Evolutionary conservation across 2,329 filamentous ascomycete species (phyloP), one percentile per base, ranked within the genome.

Genomic region (Botrytis pseudocinerea): DNA sequence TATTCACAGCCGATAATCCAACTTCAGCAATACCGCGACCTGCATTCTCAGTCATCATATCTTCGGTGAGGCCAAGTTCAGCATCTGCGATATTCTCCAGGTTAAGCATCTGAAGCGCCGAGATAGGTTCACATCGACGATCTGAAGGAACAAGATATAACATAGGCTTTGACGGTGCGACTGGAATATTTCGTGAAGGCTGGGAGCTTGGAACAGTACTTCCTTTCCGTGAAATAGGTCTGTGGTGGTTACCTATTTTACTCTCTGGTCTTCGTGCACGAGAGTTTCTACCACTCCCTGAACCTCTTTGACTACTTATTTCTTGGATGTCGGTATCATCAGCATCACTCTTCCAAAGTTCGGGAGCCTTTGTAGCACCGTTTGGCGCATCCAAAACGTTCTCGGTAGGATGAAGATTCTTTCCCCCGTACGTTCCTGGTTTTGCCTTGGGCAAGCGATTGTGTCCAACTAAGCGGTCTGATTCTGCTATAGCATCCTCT

Each of bases 31-130:
- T 93, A 61, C 94, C 93, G 40, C 95, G 90, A 28, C 93, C 95
- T 1, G 95, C 93, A 80, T 95, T 98, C 80, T 98, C 96, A 0
- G 93, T 91, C 85, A 98, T 93, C 82, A 98, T 91, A 70, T 96
- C 93, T 80, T 97, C 94, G 0, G 91, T 93, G 64, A 98, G 86
- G 8, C 94, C 94, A 73, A 97, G 89, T 77, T 98, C 94, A 60
- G 93, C 92, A 74, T 94, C 91, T 0, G 95, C 94, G 72, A 97
- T 93, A 79, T 96, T 95, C 82, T 98, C 96, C 1, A 98, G 88
- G 75, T 96, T 95, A 42, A 97, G 88, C 89, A 98, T 96, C 80
- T 97, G 94, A 57, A 96, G 85, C 9, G 95, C 87, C 28, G 89
- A 91, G 44, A 92, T 88, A 8, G 88, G 85, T 77, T 91, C 89